Percentiles rank a stretch among this genome's conserved stretches.
Evolutionary conservation across 1,139 yeast species (phyloP).

Genomic region (Zygosaccharomyces pseudobailii): DNA sequence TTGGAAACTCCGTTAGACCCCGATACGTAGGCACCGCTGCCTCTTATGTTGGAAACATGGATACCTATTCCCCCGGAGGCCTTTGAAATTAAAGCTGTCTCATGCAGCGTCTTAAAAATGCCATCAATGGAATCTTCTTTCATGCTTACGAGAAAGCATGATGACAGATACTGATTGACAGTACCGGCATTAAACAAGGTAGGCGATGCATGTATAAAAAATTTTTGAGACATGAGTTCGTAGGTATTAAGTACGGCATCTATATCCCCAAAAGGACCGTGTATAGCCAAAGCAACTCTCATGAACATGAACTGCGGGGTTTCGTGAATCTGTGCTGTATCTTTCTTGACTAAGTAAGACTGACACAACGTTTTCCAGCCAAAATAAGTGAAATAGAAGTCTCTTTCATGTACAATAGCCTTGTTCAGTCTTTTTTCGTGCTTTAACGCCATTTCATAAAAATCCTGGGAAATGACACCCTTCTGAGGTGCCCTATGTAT

Average conservation of each 20-base stretch:
- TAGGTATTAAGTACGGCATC: slow-evolving; percentile 72
- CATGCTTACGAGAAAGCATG: slow-evolving; percentile 84
- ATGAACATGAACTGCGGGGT: slow-evolving; percentile 85
- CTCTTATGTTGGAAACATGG: slow-evolving; percentile 75
- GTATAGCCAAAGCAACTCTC: slow-evolving; percentile 88
- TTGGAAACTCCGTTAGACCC: slow-evolving; percentile 90
- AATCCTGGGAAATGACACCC: slow-evolving; percentile 71
- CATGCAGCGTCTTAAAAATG: slow-evolving; percentile 77
- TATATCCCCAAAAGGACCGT: slow-evolving; percentile 55
- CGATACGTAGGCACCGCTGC: slow-evolving; percentile 79
- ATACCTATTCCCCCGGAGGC: slow-evolving; percentile 91
- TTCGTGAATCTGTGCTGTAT: slow-evolving; percentile 65
- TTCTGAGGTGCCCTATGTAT: slow-evolving; percentile 57
- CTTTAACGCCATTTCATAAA: slow-evolving; percentile 54
- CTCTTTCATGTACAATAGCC: slow-evolving; percentile 75
- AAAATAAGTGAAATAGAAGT: slow-evolving; percentile 72
- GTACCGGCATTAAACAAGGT: slow-evolving; percentile 89
- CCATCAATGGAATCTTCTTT: slow-evolving; percentile 89
- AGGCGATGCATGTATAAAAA: slow-evolving; percentile 86
- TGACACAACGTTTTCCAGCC: slow-evolving; percentile 86
- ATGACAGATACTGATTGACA: slow-evolving; percentile 75
- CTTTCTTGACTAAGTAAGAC: slow-evolving; percentile 64
- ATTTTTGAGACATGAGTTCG: slow-evolving; percentile 74
- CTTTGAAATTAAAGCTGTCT: slow-evolving; percentile 81
- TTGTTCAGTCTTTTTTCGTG: slow-evolving; percentile 65